These are phyloP conservation scores for Linaria vulgaris DNA, from an alignment of 257 asterid species.

Conservation along the genomic window DNA sequence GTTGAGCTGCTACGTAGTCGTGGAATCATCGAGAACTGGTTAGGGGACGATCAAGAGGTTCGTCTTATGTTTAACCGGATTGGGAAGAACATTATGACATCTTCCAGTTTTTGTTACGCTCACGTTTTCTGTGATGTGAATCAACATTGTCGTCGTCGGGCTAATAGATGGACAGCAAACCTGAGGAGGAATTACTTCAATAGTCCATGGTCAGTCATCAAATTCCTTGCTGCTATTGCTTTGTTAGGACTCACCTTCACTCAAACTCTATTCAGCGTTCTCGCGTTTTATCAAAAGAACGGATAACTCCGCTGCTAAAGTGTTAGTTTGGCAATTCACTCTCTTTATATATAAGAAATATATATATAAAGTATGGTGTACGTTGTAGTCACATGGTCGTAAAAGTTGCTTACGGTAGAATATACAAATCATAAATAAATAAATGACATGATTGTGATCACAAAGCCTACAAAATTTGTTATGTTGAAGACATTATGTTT, in stretches of 20 bases:
- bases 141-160: background rate
- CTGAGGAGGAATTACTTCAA: constrained; percentile 14
- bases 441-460: too few species aligned
- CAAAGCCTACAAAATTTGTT: too few species aligned
- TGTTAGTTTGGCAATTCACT: too few species aligned
- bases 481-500: too few species aligned
- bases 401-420: too few species aligned
- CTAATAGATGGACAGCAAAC: constrained; percentile 14
- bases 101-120: constrained; percentile 11
- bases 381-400: too few species aligned
- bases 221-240: constrained; percentile 7
- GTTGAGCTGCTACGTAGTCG: constrained; percentile 1
- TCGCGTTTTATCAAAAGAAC: background rate
- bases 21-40: constrained; percentile 11
- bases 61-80: constrained; percentile 7
- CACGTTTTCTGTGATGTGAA: constrained; percentile 5
- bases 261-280: constrained; percentile 3
- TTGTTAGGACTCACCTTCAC: background rate
- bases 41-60: constrained; percentile 19
- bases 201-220: constrained; percentile 14
- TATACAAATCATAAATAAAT: too few species aligned
- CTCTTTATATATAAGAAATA: too few species aligned
- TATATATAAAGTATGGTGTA: too few species aligned
- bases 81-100: constrained; percentile 8
- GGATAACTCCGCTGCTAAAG: too few species aligned